Evolutionary conservation across 495 filamentous ascomycete genomes (phyloP).

Genomic region (Aspergillus saccharolyticus): DNA sequence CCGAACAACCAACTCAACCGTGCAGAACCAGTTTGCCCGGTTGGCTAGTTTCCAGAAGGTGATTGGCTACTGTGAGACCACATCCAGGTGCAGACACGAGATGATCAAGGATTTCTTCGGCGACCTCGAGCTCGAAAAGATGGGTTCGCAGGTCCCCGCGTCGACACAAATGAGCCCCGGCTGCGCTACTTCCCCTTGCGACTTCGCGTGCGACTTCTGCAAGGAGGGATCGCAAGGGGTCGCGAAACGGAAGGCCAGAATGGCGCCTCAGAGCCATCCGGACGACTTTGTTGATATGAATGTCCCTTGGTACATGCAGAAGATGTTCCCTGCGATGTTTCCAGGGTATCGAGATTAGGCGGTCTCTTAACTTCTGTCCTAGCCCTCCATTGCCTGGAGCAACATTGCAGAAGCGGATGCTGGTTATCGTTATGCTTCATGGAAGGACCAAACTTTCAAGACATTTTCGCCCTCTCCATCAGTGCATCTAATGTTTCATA

Average conservation of each 20-base stretch:
- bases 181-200: constrained; percentile 48
- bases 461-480: too few relatives aligned
- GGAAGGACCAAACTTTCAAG: too few relatives aligned
- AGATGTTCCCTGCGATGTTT: constrained; percentile 20
- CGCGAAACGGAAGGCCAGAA: constrained; percentile 52
- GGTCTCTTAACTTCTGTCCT: background rate
- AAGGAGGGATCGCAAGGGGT: constrained; percentile 64
- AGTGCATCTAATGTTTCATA: too few relatives aligned
- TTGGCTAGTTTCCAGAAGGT: constrained; percentile 51
- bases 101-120: constrained; percentile 79
- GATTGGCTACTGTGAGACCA: constrained; percentile 76
- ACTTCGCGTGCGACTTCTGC: constrained; percentile 86
- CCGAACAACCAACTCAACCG: constrained; percentile 17
- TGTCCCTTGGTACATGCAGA: constrained; percentile 16
- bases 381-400: too few relatives aligned
- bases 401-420: too few relatives aligned
- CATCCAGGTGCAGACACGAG: constrained; percentile 65
- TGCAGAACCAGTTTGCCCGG: constrained; percentile 37
- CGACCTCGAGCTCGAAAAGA: constrained; percentile 48
- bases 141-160: constrained; percentile 34
- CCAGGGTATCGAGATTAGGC: constrained; percentile 3
- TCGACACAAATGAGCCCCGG: constrained; percentile 5
- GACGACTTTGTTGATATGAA: constrained; percentile 14
- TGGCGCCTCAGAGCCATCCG: constrained; percentile 20
- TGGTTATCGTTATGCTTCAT: too few relatives aligned